These are phyloP conservation scores for Mycotypha africana DNA, from an alignment of 371 early-diverging fungal genomes.

Conservation along the genomic window DNA sequence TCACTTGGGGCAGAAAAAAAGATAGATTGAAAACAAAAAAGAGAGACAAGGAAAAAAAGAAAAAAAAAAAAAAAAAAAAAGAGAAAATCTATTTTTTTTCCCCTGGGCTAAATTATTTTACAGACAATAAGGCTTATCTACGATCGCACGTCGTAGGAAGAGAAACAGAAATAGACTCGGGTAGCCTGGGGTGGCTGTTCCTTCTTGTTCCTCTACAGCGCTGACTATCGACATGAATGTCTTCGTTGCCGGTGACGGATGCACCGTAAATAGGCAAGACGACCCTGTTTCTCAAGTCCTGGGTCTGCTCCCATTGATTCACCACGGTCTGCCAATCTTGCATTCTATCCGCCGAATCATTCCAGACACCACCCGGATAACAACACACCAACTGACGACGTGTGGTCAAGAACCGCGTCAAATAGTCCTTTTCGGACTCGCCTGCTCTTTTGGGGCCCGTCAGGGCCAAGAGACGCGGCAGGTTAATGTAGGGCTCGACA, in stretches of 20 bases:
- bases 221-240: conserved; percentile 17
- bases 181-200: too few species aligned
- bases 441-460: conserved; percentile 26
- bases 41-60: too few species aligned
- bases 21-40: too few species aligned
- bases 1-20: too few species aligned
- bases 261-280: conserved; percentile 25
- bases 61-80: too few species aligned
- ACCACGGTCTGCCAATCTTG: conserved; percentile 33
- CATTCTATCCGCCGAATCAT: conserved; percentile 38
- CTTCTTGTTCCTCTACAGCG: too few species aligned
- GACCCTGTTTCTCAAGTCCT: conserved; percentile 27
- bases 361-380: conserved; percentile 41
- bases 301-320: conserved; percentile 24
- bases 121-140: too few species aligned
- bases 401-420: conserved; percentile 36
- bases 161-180: too few species aligned
- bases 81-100: too few species aligned
- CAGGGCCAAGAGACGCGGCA: conserved; percentile 34
- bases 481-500: conserved; percentile 37
- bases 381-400: conserved; percentile 43
- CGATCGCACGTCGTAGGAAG: too few species aligned
- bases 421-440: conserved; percentile 29
- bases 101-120: too few species aligned
- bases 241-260: conserved; percentile 34